phyloP scores from a whole-genome alignment of 31 red algal species.

The Asparagopsis taxiformis region DNA sequence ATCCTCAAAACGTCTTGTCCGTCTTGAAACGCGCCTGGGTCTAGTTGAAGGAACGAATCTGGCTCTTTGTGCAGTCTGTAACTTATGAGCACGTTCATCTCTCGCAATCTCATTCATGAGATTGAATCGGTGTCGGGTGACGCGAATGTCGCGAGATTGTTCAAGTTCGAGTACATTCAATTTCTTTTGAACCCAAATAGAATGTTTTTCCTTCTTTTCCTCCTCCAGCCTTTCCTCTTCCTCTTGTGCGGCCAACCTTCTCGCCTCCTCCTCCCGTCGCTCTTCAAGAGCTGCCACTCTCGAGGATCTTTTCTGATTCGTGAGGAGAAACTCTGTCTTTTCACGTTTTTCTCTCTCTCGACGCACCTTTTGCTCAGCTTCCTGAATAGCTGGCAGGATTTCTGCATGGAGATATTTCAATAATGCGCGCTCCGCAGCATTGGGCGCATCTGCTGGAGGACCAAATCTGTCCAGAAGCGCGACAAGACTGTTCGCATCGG shows the following conservation, averaged over 20 bases:
- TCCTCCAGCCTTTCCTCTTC: conserved; percentile 27
- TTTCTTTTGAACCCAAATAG: neutral
- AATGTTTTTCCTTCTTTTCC: conserved; percentile 7
- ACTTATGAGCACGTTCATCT: conserved; percentile 31
- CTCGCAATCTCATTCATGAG: conserved; percentile 24
- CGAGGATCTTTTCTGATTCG: conserved; percentile 59
- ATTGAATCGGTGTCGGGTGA: neutral
- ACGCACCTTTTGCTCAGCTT: conserved; percentile 35
- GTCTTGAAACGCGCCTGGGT: too few relatives aligned
- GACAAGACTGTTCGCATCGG: conserved; percentile 18
- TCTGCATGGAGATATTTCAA: conserved; percentile 20
- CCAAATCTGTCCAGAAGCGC: conserved; percentile 42
- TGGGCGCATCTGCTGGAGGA: neutral
- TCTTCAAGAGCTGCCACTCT: conserved; percentile 46
- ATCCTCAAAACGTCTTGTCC: conserved; percentile 8
- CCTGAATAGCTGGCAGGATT: conserved; percentile 38
- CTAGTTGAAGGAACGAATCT: too few relatives aligned
- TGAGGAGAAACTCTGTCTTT: conserved; percentile 17
- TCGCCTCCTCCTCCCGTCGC: conserved; percentile 41
- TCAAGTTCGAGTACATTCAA: conserved; percentile 12
- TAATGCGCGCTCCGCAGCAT: conserved; percentile 18
- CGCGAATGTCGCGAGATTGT: conserved; percentile 15
- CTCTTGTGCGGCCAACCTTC: conserved; percentile 18
- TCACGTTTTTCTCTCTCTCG: conserved; percentile 23
- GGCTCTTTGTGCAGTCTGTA: conserved; percentile 2